A percentile compares a stretch with the other conserved stretches of the same genome.
These are phyloP conservation scores for Posidonia australis DNA, from an alignment of 106 monocot genomes.

Conservation along the genomic window DNA sequence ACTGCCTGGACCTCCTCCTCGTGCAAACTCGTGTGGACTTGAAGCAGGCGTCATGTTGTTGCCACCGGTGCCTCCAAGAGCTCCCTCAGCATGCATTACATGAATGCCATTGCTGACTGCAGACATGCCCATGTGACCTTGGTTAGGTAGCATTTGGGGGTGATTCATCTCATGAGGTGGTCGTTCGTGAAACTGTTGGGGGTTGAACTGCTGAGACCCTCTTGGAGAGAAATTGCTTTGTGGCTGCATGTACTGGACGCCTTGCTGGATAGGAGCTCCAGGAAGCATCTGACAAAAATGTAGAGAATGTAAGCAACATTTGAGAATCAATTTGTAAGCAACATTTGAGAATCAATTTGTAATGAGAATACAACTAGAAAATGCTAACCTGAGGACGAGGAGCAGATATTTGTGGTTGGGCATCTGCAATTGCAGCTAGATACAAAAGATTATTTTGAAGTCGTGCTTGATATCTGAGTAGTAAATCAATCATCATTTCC, in stretches of 20 bases:
- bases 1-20: neutral
- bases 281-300: conserved; percentile 34
- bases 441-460: conserved; percentile 92
- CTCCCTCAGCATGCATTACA: conserved; percentile 17
- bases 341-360: neutral
- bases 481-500: neutral
- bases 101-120: conserved; percentile 41
- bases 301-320: conserved; percentile 3
- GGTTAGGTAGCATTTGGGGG: conserved; percentile 25
- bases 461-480: conserved; percentile 72
- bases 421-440: conserved; percentile 91
- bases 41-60: neutral
- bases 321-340: neutral
- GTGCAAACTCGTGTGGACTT: neutral
- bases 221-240: conserved; percentile 33
- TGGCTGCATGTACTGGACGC: conserved; percentile 46
- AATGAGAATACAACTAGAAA: neutral
- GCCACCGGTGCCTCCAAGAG: conserved; percentile 10
- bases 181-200: conserved; percentile 44
- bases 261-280: conserved; percentile 37
- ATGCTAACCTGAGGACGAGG: conserved; percentile 58
- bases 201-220: conserved; percentile 28
- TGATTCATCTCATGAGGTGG: conserved; percentile 31
- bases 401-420: conserved; percentile 60
- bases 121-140: conserved; percentile 39